These are phyloP conservation scores for Trametes coccinea DNA, from an alignment of 768 basidiomycete species.

Conservation along the genomic window DNA sequence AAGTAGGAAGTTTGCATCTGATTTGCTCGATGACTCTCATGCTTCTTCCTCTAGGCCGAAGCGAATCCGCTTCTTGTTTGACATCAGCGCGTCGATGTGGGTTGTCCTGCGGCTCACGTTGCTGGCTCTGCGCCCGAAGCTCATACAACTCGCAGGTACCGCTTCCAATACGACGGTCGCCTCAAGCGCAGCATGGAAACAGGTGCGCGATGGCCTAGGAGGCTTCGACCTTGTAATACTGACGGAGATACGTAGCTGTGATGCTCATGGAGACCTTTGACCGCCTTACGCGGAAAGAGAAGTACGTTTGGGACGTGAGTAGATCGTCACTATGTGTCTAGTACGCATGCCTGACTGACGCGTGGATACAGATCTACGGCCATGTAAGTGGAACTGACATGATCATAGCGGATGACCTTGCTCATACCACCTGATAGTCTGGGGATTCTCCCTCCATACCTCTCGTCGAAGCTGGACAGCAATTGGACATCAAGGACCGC, in stretches of 20 bases:
- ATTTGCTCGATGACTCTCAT: background rate
- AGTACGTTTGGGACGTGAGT: conserved; percentile 77
- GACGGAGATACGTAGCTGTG: conserved; percentile 42
- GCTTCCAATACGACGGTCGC: conserved; percentile 72
- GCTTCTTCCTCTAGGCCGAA: conserved; percentile 47
- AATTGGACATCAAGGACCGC: conserved; percentile 54
- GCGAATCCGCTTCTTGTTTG: conserved; percentile 67
- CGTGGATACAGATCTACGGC: conserved; percentile 51
- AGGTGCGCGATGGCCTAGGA: conserved; percentile 37
- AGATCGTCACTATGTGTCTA: background rate
- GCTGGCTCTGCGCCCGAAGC: background rate
- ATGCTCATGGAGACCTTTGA: conserved; percentile 77
- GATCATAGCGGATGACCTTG: background rate
- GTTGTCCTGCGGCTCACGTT: conserved; percentile 8
- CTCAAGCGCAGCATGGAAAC: conserved; percentile 65
- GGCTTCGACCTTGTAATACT: background rate
- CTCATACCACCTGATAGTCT: conserved; percentile 40
- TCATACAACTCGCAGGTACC: conserved; percentile 47
- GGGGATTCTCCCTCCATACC: conserved; percentile 61
- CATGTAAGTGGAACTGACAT: conserved; percentile 45
- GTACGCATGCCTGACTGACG: conserved; percentile 1
- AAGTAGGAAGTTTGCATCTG: conserved; percentile 42
- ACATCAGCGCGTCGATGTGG: conserved; percentile 69
- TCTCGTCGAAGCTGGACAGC: conserved; percentile 50
- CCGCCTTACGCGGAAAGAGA: conserved; percentile 61